Base-by-base conservation (phyloP, 805 yeast genomes). In the Nakazawaea pomicola region DNA sequence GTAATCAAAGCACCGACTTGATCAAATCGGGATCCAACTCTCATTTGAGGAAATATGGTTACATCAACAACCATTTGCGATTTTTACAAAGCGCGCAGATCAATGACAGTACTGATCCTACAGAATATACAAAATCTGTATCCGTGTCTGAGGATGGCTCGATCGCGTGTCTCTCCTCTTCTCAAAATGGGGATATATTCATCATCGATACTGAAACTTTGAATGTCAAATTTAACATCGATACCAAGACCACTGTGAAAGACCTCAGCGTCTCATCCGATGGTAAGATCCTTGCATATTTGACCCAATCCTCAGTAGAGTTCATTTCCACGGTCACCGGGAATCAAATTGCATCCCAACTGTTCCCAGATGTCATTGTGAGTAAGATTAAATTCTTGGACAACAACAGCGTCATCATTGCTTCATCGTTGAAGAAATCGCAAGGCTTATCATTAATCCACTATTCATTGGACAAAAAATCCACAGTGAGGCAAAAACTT, bases 181-280 rank as follows among this genome's bases (percentile, higher is more conserved):
- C 91, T 14, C 67, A 70, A 17, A 62, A 68, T 6, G 76, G 87
- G 0, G 61, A 72, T 4, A 65, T 86, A 15, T 80, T 76, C 54
- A 63, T 83, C 16, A 72, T 87, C 46, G 76, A 80, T 47, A 71
- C 74, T 6, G 72, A 67, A 6, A 64, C 74, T 20, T 62, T 86
- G 43, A 76, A 72, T 35, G 72, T 74, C 44, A 70, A 67, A 32
- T 70, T 67, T 50, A 78, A 72, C 52, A 72, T 75, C 43, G 75
- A 67, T 43, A 72, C 88, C 1, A 55, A 60, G 20, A 61, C 71
- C 24, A 78, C 74, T 37, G 74, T 75, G 4, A 78, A 72, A 48
- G 96, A 88, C 55, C 64, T 85, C 46, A 71, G 76, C 36, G 72
- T 87, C 49, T 76, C 81, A 33, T 81, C 83, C 2, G 77, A 76